Conservation (phyloP, 768 basidiomycete genomes). For the Phlebiopsis flavidoalba region DNA sequence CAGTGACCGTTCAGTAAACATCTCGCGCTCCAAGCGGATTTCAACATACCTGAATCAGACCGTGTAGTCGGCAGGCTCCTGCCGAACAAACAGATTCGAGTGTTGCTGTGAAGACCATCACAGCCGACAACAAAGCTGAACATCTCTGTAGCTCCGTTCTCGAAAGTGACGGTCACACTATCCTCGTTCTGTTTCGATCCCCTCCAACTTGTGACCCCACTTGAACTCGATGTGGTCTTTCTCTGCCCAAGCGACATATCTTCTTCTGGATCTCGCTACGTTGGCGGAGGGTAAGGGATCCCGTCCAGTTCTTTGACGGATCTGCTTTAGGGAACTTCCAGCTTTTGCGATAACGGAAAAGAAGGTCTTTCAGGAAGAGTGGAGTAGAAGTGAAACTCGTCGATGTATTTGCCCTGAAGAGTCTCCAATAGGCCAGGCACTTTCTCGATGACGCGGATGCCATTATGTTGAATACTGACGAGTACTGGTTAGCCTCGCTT, state of each 20-base stretch:
- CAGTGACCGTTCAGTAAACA: too few relatives aligned
- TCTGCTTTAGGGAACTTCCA: background rate
- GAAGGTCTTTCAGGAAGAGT: conserved; percentile 6
- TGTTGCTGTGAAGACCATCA: conserved; percentile 40
- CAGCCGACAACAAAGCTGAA: conserved; percentile 39
- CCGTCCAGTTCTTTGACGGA: background rate
- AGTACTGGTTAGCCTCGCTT: background rate
- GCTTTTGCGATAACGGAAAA: background rate
- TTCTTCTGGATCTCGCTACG: background rate
- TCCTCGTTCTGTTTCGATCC: conserved; percentile 26
- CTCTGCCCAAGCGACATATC: conserved; percentile 22
- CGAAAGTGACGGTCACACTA: conserved; percentile 29
- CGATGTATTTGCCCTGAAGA: background rate
- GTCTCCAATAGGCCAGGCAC: conserved; percentile 8
- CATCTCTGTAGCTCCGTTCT: conserved; percentile 29
- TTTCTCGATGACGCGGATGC: conserved; percentile 1
- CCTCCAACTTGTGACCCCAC: conserved; percentile 29
- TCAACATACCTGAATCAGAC: background rate
- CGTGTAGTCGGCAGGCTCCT: conserved; percentile 2
- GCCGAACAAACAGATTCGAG: conserved; percentile 20
- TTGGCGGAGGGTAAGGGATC: background rate
- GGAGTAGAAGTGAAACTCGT: conserved; percentile 9
- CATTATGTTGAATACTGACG: background rate
- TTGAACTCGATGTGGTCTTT: conserved; percentile 28
- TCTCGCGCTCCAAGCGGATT: too few relatives aligned